A percentile compares a stretch with the other conserved stretches of the same genome.
Evolutionary conservation across 1,284 basidiomycete species (phyloP).

Genomic region (Leucocoprinus gongylophorus): DNA sequence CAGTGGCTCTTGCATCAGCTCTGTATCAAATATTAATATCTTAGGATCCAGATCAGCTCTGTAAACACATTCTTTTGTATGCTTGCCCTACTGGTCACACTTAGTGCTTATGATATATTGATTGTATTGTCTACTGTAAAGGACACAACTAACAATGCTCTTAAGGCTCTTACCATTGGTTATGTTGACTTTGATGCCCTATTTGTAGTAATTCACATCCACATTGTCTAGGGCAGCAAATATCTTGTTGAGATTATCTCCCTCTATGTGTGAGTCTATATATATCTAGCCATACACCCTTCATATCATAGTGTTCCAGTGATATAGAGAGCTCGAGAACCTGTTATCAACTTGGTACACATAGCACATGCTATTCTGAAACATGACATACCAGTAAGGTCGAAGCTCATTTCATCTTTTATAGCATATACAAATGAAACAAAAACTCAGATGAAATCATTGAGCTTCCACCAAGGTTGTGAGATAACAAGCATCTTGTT

Average conservation of each 20-base stretch:
- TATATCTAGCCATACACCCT: conserved; percentile 12
- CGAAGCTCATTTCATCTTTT: conserved; percentile 7
- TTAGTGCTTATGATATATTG: conserved; percentile 1
- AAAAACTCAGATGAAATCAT: conserved; percentile 2
- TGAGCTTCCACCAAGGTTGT: neutral
- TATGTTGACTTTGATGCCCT: neutral
- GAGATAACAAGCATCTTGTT: no score
- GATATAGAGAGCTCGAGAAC: conserved; percentile 5
- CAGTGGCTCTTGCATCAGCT: neutral
- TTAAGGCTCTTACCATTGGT: neutral
- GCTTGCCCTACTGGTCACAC: neutral
- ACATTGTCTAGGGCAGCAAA: neutral
- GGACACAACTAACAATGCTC: neutral
- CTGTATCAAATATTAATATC: neutral
- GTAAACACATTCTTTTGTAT: neutral
- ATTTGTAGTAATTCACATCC: no score
- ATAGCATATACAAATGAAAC: conserved; percentile 8
- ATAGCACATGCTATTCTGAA: neutral
- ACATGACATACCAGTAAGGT: neutral
- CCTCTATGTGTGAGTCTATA: conserved; percentile 2
- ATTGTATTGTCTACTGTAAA: neutral
- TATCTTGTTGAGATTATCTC: conserved; percentile 5
- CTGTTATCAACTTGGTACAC: conserved; percentile 1
- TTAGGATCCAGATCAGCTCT: neutral
- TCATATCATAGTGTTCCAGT: conserved; percentile 9